phyloP scores from a whole-genome alignment of 495 filamentous ascomycete species.

The Podospora anserina region DNA sequence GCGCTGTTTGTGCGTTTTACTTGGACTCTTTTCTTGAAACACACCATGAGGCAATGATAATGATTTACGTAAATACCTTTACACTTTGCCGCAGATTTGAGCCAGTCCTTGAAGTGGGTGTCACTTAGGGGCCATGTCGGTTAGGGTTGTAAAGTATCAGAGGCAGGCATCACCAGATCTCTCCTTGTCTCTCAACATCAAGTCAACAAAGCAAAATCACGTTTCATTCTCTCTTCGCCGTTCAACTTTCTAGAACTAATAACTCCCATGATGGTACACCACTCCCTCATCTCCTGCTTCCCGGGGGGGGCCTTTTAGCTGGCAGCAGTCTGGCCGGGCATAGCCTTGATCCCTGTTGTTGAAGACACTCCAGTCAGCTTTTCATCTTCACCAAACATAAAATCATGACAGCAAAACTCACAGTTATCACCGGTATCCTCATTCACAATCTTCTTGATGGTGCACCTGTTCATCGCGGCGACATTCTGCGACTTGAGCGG shows the following conservation, averaged over 20 bases:
- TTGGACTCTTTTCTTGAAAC: too few relatives aligned
- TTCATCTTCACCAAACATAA: not conserved
- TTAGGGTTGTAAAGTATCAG: too few relatives aligned
- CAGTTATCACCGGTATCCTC: slow-evolving; percentile 47
- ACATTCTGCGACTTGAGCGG: slow-evolving; percentile 47
- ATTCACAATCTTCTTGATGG: slow-evolving; percentile 39
- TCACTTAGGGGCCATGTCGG: too few relatives aligned
- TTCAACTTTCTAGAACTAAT: not conserved
- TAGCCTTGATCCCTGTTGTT: slow-evolving; percentile 3
- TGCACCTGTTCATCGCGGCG: slow-evolving; percentile 44
- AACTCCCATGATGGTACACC: not conserved
- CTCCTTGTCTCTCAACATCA: too few relatives aligned
- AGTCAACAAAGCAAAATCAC: too few relatives aligned
- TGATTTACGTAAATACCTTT: too few relatives aligned
- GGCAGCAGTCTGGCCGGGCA: not conserved
- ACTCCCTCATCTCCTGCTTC: not conserved
- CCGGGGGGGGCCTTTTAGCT: not conserved
- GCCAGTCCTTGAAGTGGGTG: too few relatives aligned
- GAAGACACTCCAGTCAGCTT: not conserved
- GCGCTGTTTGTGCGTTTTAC: too few relatives aligned
- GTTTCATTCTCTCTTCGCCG: not conserved
- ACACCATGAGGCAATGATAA: too few relatives aligned
- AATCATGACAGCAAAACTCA: slow-evolving; percentile 32
- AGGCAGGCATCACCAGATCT: too few relatives aligned
- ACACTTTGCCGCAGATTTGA: too few relatives aligned